Evolutionary conservation across 805 yeast species (phyloP), one percentile per base, ranked within the genome.

Genomic region (Debaryomyces tyrocola): DNA sequence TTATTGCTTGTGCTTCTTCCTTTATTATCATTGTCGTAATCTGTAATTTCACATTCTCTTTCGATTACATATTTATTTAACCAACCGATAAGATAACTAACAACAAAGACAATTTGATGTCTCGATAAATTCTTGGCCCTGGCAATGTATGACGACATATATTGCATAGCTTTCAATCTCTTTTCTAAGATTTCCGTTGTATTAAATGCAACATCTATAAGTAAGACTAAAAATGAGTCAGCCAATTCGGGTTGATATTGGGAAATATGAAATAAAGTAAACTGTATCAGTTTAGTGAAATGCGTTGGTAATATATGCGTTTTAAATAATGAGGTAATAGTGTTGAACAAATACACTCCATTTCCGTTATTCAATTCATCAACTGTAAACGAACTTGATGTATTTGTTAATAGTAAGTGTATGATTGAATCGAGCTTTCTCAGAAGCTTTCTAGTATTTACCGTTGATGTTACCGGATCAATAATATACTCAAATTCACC

Each of bases 251-350:
- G 82, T 57, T 87, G 88, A 48, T 83, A 81, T 64, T 91, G 97
- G 7, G 96, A 82, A 20, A 85, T 75, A 52, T 84, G 84, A 66
- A 92, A 92, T 63, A 91, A 65, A 20, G 91, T 70, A 60, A 87
- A 92, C 66, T 92, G 99, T 18, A 89, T 84, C 35, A 90, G 84
- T 58, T 88, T 83, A 10, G 98, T 92, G 63, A 86, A 85, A 64
- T 91, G 96, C 1, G 99, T 94, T 20, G 97, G 95, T 50, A 92
- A 71, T 34, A 94, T 79, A 55, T 89, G 94, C 1, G 90, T 77
- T 58, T 83, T 84, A 75, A 92, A 92, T 20, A 88, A 71, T 1
- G 91, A 80, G 0, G 87, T 79, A 46, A 94, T 70, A 2, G 88
- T 84, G 54, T 84, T 85, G 69, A 84, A 92, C 12, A 88, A 69